Base-by-base conservation (phyloP, 768 basidiomycete species). In the Lactarius deliciosus region DNA sequence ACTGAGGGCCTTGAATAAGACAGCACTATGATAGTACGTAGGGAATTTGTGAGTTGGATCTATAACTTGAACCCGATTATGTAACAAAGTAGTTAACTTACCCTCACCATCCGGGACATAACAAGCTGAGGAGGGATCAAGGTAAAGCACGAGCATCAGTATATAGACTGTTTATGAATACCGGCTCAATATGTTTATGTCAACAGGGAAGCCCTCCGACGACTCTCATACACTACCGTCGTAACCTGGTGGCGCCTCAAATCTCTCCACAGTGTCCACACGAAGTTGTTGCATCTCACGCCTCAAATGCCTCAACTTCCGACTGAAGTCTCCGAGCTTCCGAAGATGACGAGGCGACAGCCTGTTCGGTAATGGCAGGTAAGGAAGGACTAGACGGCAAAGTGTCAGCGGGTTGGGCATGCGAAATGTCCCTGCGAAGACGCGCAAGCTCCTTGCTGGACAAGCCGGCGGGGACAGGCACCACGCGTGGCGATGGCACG, bases 241-340 rank as follows among this genome's bases (percentile, higher is more conserved):
- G 57, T 75, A 75, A n/a, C 64, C 68, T 3, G 75, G 75, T 2
- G 74, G 75, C 18, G 73, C 69, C 57, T 71, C 72, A 22, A 67
- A 13, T 43, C 73, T 32, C 30, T 74, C 73, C 22, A 38, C 36
- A 38, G 36, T 11, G 36, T 38, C 36, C 36, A 50, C 57, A 22
- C 70, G 72, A 25, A 76, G 61, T 60, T 68, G 63, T 63, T 74
- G 64, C 73, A 75, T 73, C 16, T 69, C 72, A 15, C 70, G 66
- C 25, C 72, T 71, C 58, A 75, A 75, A 60, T 50, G 72, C 70
- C 64, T 74, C 74, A 16, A 76, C 75, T 67, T 76, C 76, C 28
- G 58, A 60, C 20, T 59, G 53, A 20, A 64, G 55, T 56, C 63
- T 47, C 41, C 58, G 57, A 16, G 66, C 30, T 0, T 60, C 50